Conservation (phyloP, 257 asterid genomes). For the Nicotiana paniculata region DNA sequence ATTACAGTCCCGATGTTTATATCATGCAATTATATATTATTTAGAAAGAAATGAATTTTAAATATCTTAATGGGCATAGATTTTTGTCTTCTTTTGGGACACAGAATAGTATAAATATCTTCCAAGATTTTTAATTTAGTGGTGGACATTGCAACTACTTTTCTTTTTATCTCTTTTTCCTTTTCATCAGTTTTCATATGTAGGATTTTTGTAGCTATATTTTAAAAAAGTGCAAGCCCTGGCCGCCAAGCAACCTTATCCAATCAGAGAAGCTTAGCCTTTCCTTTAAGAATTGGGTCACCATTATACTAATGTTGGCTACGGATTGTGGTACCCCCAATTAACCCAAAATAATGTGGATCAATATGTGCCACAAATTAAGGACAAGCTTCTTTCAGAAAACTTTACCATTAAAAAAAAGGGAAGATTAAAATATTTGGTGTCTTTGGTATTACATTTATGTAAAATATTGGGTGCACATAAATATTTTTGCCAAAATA, state of each 20-base stretch:
- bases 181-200: neutral
- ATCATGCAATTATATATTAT: neutral
- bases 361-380: neutral
- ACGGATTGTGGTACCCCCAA: neutral
- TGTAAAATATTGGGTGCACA: too few relatives aligned
- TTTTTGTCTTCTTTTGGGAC: slow-evolving; percentile 3
- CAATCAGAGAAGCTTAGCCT: neutral
- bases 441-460: too few relatives aligned
- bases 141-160: neutral
- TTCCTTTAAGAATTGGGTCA: neutral
- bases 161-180: neutral
- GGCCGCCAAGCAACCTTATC: neutral
- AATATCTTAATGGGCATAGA: neutral
- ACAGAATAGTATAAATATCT: neutral
- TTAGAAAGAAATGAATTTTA: neutral
- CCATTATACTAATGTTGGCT: neutral
- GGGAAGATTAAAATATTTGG: neutral
- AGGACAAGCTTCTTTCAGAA: neutral
- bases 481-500: too few relatives aligned
- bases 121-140: neutral
- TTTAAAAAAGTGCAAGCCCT: neutral
- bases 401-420: neutral
- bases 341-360: neutral
- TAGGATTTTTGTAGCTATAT: neutral
- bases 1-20: neutral